These are phyloP conservation scores for Agaricus sinodeliciosus DNA, from an alignment of 768 basidiomycete genomes.

Conservation along the genomic window DNA sequence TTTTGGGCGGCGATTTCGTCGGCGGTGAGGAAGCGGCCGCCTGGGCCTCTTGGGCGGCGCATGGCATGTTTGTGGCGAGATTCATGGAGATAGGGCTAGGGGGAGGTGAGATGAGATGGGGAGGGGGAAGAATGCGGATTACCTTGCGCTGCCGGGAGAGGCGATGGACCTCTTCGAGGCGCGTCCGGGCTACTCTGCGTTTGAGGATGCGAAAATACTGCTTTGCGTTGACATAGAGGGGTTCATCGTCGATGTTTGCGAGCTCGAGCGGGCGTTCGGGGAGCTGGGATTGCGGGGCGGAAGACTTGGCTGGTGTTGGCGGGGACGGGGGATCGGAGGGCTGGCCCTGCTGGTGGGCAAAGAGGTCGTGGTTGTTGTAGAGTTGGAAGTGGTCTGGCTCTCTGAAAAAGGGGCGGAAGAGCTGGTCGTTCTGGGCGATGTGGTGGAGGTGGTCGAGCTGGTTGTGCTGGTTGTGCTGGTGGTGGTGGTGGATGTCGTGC, in stretches of 20 bases:
- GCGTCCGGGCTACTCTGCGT: conserved; percentile 81
- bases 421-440: conserved; percentile 20
- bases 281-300: conserved; percentile 14
- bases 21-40: conserved; percentile 94
- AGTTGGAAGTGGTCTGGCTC: conserved; percentile 14
- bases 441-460: background rate
- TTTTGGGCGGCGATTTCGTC: conserved; percentile 90
- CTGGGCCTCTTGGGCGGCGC: conserved; percentile 93
- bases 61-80: conserved; percentile 98
- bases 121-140: background rate
- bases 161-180: conserved; percentile 90
- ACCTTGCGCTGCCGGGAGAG: conserved; percentile 94
- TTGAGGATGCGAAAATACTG: conserved; percentile 99
- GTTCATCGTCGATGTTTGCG: conserved; percentile 78
- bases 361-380: conserved; percentile 18
- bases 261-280: conserved; percentile 5
- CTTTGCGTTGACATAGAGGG: conserved; percentile 98
- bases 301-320: conserved; percentile 14
- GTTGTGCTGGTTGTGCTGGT: conserved; percentile 13
- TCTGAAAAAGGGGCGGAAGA: conserved; percentile 20
- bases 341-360: conserved; percentile 15
- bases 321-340: conserved; percentile 8
- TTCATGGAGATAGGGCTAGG: conserved; percentile 94
- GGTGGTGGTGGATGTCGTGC: conserved; percentile 16
- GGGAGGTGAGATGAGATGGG: conserved; percentile 9